These are phyloP conservation scores for Lathyrus sativus DNA, from an alignment of 306 rosid species.

Conservation along the genomic window DNA sequence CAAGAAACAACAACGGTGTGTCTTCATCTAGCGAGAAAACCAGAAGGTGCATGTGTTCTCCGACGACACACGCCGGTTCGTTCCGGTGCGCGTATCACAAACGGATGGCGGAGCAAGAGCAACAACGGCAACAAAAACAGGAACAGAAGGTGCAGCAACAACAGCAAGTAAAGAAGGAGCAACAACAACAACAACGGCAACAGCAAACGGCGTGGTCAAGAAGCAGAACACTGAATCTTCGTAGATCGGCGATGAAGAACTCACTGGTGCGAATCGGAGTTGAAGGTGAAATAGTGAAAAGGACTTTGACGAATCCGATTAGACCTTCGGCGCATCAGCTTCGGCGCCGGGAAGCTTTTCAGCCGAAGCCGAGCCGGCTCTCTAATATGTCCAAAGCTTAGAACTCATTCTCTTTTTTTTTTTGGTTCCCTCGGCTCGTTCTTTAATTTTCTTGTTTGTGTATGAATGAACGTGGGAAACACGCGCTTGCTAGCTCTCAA, in stretches of 20 bases:
- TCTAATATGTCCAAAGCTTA: slow-evolving; percentile 52
- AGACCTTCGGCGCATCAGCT: slow-evolving; percentile 59
- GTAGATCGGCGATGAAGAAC: slow-evolving; percentile 73
- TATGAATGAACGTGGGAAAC: slow-evolving; percentile 2
- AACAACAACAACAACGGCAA: slow-evolving; percentile 14
- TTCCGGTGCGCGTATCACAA: slow-evolving; percentile 72
- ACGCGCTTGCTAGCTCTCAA: neutral
- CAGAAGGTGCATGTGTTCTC: slow-evolving; percentile 64
- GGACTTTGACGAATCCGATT: slow-evolving; percentile 49
- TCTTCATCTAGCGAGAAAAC: slow-evolving; percentile 17
- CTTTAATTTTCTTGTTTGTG: neutral
- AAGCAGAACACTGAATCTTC: slow-evolving; percentile 40
- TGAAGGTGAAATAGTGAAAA: slow-evolving; percentile 56
- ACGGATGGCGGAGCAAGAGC: slow-evolving; percentile 37
- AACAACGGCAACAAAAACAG: slow-evolving; percentile 15
- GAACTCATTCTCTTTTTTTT: neutral
- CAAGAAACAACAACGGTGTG: slow-evolving; percentile 36
- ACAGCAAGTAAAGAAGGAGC: neutral
- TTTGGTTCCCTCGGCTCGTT: neutral
- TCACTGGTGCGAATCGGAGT: slow-evolving; percentile 66
- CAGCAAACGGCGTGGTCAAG: slow-evolving; percentile 39
- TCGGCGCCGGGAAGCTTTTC: slow-evolving; percentile 60
- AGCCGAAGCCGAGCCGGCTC: slow-evolving; percentile 59
- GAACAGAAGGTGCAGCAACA: neutral
- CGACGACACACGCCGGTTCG: slow-evolving; percentile 73